Conservation (phyloP, 169 alveolate species). For the Plasmodium gonderi region DNA sequence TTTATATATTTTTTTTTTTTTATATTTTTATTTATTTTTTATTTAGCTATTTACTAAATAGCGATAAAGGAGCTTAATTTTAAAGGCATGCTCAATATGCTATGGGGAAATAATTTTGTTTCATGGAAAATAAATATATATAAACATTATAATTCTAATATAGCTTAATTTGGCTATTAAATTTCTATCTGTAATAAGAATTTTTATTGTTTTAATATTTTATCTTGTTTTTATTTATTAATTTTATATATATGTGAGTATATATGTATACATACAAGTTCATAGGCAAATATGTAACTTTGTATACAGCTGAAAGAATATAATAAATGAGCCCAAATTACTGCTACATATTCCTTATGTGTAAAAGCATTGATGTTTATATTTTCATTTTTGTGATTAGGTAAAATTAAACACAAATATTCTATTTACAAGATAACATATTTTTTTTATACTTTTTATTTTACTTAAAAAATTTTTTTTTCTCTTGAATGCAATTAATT, state of each 20-base stretch:
- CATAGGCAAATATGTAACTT: neutral
- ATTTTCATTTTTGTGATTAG: constrained; percentile 6
- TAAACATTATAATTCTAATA: neutral
- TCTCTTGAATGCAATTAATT: constrained; percentile 2
- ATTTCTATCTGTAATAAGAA: neutral
- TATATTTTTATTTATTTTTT: neutral
- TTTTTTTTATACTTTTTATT: neutral
- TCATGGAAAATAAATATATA: constrained; percentile 24
- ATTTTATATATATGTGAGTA: neutral
- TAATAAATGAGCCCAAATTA: constrained; percentile 8
- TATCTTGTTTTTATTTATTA: constrained; percentile 8
- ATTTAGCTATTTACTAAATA: constrained; percentile 7
- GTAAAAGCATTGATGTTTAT: neutral
- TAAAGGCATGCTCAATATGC: neutral
- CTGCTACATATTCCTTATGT: neutral
- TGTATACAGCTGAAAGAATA: neutral
- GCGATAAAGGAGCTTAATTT: neutral
- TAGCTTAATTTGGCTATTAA: neutral
- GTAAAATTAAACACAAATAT: neutral
- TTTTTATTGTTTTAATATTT: neutral
- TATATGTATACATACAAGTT: neutral
- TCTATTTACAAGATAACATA: neutral
- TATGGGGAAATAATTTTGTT: neutral
- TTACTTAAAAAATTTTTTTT: constrained; percentile 7
- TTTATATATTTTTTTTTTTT: neutral